A percentile compares a stretch with the other conserved stretches of the same genome.
phyloP scores from a whole-genome alignment of 345 rosid species.

The Turritis glabra region DNA sequence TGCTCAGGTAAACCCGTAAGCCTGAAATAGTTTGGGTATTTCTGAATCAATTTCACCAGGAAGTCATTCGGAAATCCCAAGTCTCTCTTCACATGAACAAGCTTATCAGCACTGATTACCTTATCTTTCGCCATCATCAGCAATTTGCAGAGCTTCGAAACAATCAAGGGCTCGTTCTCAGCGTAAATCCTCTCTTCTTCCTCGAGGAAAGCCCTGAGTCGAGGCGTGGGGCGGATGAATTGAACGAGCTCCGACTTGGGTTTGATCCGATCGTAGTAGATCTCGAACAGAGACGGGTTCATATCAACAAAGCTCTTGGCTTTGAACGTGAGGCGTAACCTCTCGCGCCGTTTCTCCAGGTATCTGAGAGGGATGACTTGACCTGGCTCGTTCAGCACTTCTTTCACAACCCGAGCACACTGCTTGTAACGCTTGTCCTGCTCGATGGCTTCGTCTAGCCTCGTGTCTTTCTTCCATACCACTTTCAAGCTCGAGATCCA shows the following conservation, averaged over 20 bases:
- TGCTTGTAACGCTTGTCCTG: conserved; percentile 64
- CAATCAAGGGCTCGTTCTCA: conserved; percentile 57
- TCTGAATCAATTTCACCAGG: conserved; percentile 59
- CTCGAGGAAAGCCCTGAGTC: conserved; percentile 61
- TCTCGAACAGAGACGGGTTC: conserved; percentile 61
- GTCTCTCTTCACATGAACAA: conserved; percentile 82
- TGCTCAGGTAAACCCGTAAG: conserved; percentile 57
- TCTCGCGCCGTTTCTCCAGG: conserved; percentile 76
- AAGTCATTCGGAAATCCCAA: conserved; percentile 86
- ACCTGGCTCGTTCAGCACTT: conserved; percentile 79
- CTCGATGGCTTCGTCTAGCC: conserved; percentile 70
- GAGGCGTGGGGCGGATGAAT: conserved; percentile 56
- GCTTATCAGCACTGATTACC: conserved; percentile 62
- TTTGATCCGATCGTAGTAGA: conserved; percentile 62
- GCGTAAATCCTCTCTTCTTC: conserved; percentile 56
- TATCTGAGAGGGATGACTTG: conserved; percentile 72
- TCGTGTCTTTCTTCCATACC: conserved; percentile 71
- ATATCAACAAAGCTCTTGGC: conserved; percentile 52
- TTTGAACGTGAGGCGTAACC: conserved; percentile 56
- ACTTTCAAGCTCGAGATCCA: conserved; percentile 78
- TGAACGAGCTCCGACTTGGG: conserved; percentile 60
- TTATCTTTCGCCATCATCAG: conserved; percentile 78
- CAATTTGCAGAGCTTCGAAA: conserved; percentile 74
- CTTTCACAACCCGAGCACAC: conserved; percentile 69
- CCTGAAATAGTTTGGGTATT: conserved; percentile 65